Base-by-base conservation (phyloP, 805 yeast genomes). In the Pichia sporocuriosa region DNA sequence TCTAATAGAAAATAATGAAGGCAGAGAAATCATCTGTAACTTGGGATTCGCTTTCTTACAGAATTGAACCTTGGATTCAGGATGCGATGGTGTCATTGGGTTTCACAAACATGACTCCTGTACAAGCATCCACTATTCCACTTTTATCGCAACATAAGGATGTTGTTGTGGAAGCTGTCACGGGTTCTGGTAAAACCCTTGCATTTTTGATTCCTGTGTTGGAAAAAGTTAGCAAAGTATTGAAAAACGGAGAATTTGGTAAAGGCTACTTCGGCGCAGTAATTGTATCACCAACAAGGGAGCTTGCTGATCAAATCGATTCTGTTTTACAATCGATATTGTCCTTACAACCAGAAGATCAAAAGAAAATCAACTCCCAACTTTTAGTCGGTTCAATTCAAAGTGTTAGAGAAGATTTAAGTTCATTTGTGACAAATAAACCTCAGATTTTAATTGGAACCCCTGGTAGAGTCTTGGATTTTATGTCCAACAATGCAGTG, bases 151-250 rank as follows among this genome's bases (percentile, higher is more conserved):
- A 79, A 16, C 84, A 88, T 56, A 90, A 90, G 55, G 98, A 93
- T 63, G 96, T 93, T 4, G 93, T 93, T 8, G 97, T 88, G 1
- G 97, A 93, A 58, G 95, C 97, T 0, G 96, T 87, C 1, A 93
- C 98, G 0, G 98, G 98, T 0, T 88, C 97, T 0, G 98, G 98
- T n/a, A 93, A 93, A 59, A 93, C 98, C 0, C 61, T 89, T n/a
- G 83, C 97, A 3, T 93, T 84, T 65, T 77, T 80, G 4, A 70
- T 93, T 2, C 98, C 98, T 0, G 72, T 84, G 1, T 54, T 88
- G 4, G 90, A 88, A 52, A 81, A 79, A 50, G 61, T 88, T 7
- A 51, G 57, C n/a, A 61, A 49, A 25, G 50, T 52, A 28, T 6
- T 54, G 6, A 45, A 49, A 26, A 63, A 62, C 19, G 45, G 16